phyloP scores from a whole-genome alignment of 306 rosid genomes.

The Quercus wislizeni region DNA sequence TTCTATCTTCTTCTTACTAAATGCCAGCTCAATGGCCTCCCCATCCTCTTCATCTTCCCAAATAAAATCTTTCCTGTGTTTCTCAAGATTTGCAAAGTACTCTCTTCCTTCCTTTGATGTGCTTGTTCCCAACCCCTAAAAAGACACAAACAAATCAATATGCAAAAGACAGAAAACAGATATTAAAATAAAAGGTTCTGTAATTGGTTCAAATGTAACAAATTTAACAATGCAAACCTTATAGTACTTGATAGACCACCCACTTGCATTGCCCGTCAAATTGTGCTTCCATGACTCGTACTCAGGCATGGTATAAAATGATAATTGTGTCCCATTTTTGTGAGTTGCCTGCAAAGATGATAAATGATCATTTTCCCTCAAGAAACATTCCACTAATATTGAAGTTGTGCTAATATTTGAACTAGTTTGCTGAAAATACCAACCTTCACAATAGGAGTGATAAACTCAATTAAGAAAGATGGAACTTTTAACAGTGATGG shows the following conservation, averaged over 20 bases:
- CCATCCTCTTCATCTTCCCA: conserved; percentile 87
- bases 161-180: background rate
- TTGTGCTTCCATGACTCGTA: conserved; percentile 74
- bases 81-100: conserved; percentile 62
- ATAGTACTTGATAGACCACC: conserved; percentile 90
- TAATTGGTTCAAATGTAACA: background rate
- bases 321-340: conserved; percentile 57
- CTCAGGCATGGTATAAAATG: conserved; percentile 91
- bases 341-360: conserved; percentile 59
- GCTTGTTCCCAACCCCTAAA: conserved; percentile 95
- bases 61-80: conserved; percentile 80
- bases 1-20: conserved; percentile 88
- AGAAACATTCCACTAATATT: background rate
- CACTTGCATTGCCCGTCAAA: conserved; percentile 66
- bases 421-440: conserved; percentile 10
- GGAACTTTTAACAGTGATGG: conserved; percentile 20
- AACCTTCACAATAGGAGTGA: conserved; percentile 95
- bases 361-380: background rate
- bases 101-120: conserved; percentile 89
- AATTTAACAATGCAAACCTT: conserved; percentile 55
- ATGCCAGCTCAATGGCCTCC: conserved; percentile 87
- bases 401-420: background rate
- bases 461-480: conserved; percentile 79
- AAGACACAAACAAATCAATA: conserved; percentile 9
- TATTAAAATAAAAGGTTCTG: background rate